These are phyloP conservation scores for Tylopilus cervinicoccineus DNA, from an alignment of 768 basidiomycete species.

Conservation along the genomic window DNA sequence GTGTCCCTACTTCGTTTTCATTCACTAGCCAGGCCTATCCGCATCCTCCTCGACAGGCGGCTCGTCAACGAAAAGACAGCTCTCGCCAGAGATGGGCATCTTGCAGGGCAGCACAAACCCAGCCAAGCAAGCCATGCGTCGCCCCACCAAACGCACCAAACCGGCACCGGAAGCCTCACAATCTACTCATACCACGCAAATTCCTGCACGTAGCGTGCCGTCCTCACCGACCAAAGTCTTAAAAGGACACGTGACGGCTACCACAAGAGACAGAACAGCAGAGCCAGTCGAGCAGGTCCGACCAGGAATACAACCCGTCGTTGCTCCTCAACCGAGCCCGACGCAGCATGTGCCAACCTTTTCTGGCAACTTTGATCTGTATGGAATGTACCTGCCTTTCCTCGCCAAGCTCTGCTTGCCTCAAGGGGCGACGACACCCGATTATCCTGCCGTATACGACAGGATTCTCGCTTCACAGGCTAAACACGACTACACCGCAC, in stretches of 20 bases:
- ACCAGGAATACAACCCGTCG: conserved; percentile 4
- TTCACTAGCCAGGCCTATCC: conserved; percentile 9
- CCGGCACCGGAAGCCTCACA: conserved; percentile 11
- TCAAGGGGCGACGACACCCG: conserved; percentile 19
- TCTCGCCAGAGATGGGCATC: conserved; percentile 16
- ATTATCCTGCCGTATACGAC: conserved; percentile 32
- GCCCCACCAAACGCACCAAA: conserved; percentile 18
- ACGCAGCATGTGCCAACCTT: conserved; percentile 12
- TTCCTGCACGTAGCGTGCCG: background rate
- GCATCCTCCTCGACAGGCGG: conserved; percentile 18
- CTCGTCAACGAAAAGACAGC: conserved; percentile 20
- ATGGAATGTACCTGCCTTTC: conserved; percentile 37
- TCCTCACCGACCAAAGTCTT: conserved; percentile 7
- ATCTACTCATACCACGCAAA: conserved; percentile 6
- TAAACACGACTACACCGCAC: conserved; percentile 35
- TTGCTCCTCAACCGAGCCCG: conserved; percentile 5
- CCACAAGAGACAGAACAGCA: background rate
- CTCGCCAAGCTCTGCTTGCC: conserved; percentile 33
- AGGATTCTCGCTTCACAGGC: conserved; percentile 36
- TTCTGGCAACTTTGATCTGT: conserved; percentile 38
- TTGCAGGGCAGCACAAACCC: background rate
- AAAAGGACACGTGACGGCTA: conserved; percentile 3
- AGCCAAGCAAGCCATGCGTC: conserved; percentile 6
- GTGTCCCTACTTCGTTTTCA: background rate
- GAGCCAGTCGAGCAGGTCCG: background rate